Percentiles rank a stretch among this genome's conserved stretches.
phyloP scores from a whole-genome alignment of 1,139 yeast genomes.

The Pichiaceae sp. region DNA sequence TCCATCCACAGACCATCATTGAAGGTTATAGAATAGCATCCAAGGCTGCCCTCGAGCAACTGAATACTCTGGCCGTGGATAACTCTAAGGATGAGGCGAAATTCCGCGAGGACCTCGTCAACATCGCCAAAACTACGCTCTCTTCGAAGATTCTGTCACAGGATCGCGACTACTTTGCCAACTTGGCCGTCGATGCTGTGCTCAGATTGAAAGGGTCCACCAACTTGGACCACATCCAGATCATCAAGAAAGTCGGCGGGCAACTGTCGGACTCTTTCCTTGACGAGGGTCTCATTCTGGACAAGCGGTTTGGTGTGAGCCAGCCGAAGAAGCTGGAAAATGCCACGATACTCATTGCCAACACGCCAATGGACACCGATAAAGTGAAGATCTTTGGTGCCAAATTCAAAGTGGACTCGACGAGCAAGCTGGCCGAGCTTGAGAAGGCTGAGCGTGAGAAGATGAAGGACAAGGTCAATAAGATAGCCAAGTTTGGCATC shows the following conservation, averaged over 20 bases:
- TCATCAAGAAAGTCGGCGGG: conserved; percentile 91
- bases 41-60: conserved; percentile 71
- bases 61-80: conserved; percentile 72
- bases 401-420: conserved; percentile 91
- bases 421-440: conserved; percentile 87
- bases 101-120: conserved; percentile 70
- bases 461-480: conserved; percentile 85
- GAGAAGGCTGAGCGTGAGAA: conserved; percentile 93
- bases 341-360: conserved; percentile 85
- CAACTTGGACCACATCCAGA: conserved; percentile 90
- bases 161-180: conserved; percentile 83
- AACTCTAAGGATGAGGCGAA: conserved; percentile 51
- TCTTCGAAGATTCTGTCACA: conserved; percentile 92
- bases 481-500: conserved; percentile 74
- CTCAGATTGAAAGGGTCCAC: conserved; percentile 88
- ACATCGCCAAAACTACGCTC: conserved; percentile 88
- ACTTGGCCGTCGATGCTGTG: conserved; percentile 90
- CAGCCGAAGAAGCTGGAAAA: conserved; percentile 83
- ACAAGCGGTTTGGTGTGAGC: conserved; percentile 86
- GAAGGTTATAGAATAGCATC: conserved; percentile 93
- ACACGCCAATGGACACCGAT: conserved; percentile 95
- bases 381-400: conserved; percentile 97
- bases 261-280: conserved; percentile 83
- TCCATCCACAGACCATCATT: conserved; percentile 96
- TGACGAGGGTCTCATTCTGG: conserved; percentile 91